phyloP scores from a whole-genome alignment of 106 monocot species.

The Triglochin maritima region DNA sequence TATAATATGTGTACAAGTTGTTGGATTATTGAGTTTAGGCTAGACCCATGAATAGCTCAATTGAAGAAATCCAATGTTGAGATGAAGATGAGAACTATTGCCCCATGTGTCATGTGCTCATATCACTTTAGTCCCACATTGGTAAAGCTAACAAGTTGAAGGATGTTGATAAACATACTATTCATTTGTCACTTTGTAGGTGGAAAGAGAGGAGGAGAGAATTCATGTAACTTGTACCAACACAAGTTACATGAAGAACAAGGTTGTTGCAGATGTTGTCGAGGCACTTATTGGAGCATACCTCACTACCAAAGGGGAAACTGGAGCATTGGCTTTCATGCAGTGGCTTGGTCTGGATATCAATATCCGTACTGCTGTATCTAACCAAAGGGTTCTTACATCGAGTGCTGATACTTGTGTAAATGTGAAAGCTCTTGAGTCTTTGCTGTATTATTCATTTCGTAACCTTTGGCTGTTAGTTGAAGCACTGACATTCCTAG shows the following conservation, averaged over 20 bases:
- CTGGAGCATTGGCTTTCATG: constrained; percentile 35
- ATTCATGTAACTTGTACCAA: too few species aligned
- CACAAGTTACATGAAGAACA: constrained; percentile 33
- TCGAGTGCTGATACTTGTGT: constrained; percentile 23
- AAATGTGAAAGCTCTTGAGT: constrained; percentile 38
- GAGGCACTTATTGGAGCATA: constrained; percentile 56
- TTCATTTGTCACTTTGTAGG: too few species aligned
- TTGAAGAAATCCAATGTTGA: too few species aligned
- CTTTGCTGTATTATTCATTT: constrained; percentile 37
- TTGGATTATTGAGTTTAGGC: too few species aligned
- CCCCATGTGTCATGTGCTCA: too few species aligned
- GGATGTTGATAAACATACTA: too few species aligned
- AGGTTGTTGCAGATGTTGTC: constrained; percentile 42
- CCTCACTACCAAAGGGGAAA: constrained; percentile 38
- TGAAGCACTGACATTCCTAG: constrained; percentile 50
- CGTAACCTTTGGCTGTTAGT: constrained; percentile 40
- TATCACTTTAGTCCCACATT: too few species aligned
- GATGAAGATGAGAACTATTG: too few species aligned
- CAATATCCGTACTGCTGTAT: constrained; percentile 5
- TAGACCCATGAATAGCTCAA: too few species aligned
- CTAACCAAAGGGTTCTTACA: constrained; percentile 17
- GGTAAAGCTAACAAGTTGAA: too few species aligned
- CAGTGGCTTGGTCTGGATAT: constrained; percentile 37
- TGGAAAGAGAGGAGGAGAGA: too few species aligned
- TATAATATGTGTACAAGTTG: constrained; percentile 22